Evolutionary conservation across 2,329 filamentous ascomycete genomes (phyloP), one percentile per base, ranked within the genome.

Genomic region (Helminthosporium solani): DNA sequence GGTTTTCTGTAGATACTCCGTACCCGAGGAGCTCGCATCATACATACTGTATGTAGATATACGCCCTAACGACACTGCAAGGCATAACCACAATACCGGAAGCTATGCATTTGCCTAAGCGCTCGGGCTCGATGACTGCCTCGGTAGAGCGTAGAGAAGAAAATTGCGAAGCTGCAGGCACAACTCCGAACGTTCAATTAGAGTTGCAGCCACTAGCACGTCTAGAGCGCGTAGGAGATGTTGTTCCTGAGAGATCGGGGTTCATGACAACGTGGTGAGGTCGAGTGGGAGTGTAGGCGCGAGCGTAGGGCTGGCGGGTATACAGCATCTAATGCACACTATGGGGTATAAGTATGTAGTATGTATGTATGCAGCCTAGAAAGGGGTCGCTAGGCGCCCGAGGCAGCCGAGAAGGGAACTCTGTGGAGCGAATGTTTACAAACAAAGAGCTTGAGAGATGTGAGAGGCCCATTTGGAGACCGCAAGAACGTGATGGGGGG

Each of bases 311-410:
- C 47, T 49, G 47, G 47, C 47, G 47, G 38, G 21, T 42, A 49
- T 40, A 39, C 23, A 38, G 21, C 18, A 16, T 40, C n/a, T n/a
- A n/a, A n/a, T n/a, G n/a, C n/a, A n/a, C n/a, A n/a, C n/a, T n/a
- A n/a, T n/a, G n/a, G n/a, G n/a, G n/a, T n/a, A n/a, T n/a, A n/a
- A n/a, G n/a, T n/a, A n/a, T n/a, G n/a, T n/a, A n/a, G 25, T 33
- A 6, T 25, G 33, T 27, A 27, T 20, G 33, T 27, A 35, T 27
- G 21, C 50, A 58, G 57, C 47, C 57, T 36, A 44, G 20, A 53
- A 50, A 45, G 44, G 54, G 65, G 62, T 53, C 61, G 42, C 40
- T 54, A 54, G 54, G 62, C 62, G 59, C 58, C 58, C 65, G 60
- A 45, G 16, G 36, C 46, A 46, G 44, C 39, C 23, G 27, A 30